Conservation (phyloP, 1,139 yeast species). For the Trichomonascaceae sp. region DNA sequence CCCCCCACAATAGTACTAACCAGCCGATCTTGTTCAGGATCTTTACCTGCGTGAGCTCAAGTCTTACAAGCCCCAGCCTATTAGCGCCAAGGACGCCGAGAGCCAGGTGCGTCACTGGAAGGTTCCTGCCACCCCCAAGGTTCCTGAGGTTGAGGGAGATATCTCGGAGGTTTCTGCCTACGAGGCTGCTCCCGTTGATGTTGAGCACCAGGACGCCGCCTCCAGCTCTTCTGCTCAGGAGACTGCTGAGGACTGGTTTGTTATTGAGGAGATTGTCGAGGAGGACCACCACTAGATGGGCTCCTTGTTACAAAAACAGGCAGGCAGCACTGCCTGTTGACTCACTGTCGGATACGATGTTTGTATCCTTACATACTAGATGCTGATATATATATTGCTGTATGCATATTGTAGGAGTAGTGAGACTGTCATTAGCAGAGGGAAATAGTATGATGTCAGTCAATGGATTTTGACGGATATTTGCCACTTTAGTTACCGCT, state of each 20-base stretch:
- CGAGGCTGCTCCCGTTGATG: constrained; percentile 67
- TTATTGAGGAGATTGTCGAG: constrained; percentile 46
- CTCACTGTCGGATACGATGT: too few relatives aligned
- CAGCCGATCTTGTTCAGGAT: constrained; percentile 58
- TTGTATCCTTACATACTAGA: too few relatives aligned
- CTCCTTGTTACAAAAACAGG: too few relatives aligned
- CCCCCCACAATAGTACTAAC: constrained; percentile 7
- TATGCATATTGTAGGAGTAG: too few relatives aligned
- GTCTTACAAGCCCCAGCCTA: constrained; percentile 74
- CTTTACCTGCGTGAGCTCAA: constrained; percentile 78
- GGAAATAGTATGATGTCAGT: too few relatives aligned
- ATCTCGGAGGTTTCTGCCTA: constrained; percentile 65
- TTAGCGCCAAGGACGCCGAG: constrained; percentile 62
- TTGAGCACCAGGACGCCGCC: constrained; percentile 32
- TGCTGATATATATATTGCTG: too few relatives aligned
- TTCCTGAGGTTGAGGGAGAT: constrained; percentile 59
- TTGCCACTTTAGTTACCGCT: too few relatives aligned
- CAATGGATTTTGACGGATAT: too few relatives aligned
- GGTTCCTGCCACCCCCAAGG: constrained; percentile 59
- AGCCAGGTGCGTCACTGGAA: constrained; percentile 72
- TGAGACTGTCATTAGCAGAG: too few relatives aligned
- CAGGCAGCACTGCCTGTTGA: too few relatives aligned
- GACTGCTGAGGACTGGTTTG: constrained; percentile 42
- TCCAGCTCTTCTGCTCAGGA: constrained; percentile 34
- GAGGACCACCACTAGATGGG: constrained; percentile 44